Evolutionary conservation across 1,139 yeast genomes (phyloP), one percentile per base, ranked within the genome.

Genomic region (Hyphopichia fennica): DNA sequence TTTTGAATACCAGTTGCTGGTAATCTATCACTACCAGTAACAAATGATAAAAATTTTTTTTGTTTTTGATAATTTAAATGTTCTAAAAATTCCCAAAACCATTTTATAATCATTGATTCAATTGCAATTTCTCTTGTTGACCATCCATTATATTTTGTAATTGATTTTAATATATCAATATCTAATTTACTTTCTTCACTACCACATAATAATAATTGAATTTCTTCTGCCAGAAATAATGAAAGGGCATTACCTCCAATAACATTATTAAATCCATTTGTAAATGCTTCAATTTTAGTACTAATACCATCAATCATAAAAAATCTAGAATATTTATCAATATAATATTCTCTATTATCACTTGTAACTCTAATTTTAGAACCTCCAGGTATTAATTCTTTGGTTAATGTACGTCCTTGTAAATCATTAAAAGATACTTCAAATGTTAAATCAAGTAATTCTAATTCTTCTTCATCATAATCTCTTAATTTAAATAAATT

Each of bases 1-100:
- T 87, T 84, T 37, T 84, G 82, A 17, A 88, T 72, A 0, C 98
- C 99, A 0, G 96, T 88, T 0, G 97, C 96, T 0, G 98, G 98
- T 11, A 93, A 75, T 38, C 96, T 68, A 56, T 90, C 96, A 1
- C 96, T 84, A 0, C 98, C 97, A 0, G 96, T 90, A 5, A 91
- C 82, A 62, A 93, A 93, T 28, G 76, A 72, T 34, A 93, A 65
- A 33, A 91, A 67, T 50, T 76, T 78, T 50, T 82, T 80, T 52
- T 87, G 95, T 27, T 75, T 65, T 1, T 49, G 52, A 34, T 68
- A 66, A 1, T 69, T 61, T 50, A 85, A 64, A 4, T 59, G 54
- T 11, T 65, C 65, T 49, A 90, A 72, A 57, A 80, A 79, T 18
- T 83, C 81, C 98, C 98, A 93, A 57, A 93, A 88, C 97, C 98